Evolutionary conservation across 371 early-diverging fungal genomes (phyloP).

Genomic region (Haplosporangium sp.): DNA sequence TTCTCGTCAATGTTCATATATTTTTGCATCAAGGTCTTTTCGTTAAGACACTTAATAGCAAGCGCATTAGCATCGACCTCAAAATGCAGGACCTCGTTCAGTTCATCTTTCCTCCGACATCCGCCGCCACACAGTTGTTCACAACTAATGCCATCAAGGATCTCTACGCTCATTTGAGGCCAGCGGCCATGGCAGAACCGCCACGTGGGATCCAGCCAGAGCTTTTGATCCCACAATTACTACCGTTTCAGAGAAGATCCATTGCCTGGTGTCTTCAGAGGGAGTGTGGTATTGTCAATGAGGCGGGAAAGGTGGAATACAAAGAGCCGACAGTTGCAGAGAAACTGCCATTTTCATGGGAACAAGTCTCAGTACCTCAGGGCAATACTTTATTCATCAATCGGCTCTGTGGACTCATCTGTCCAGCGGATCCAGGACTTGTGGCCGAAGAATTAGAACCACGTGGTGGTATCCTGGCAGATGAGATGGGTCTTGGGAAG

Average conservation of each 20-base stretch:
- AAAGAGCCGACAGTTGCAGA: constrained; percentile 17
- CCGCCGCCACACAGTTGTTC: not conserved
- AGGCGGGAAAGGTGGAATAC: constrained; percentile 17
- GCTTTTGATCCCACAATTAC: constrained; percentile 14
- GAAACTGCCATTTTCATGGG: constrained; percentile 41
- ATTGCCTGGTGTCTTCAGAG: constrained; percentile 38
- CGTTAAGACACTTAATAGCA: constrained; percentile 1
- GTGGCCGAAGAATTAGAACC: constrained; percentile 8
- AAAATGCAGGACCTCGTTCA: constrained; percentile 23
- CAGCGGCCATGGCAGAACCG: constrained; percentile 8
- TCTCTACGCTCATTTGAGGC: constrained; percentile 29
- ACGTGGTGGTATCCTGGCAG: constrained; percentile 63
- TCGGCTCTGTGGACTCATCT: constrained; percentile 20
- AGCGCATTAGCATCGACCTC: not conserved
- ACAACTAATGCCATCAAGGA: constrained; percentile 33
- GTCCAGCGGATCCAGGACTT: constrained; percentile 1
- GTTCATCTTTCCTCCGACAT: constrained; percentile 19
- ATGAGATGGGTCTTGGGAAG: constrained; percentile 77
- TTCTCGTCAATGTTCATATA: constrained; percentile 5
- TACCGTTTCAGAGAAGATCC: constrained; percentile 33
- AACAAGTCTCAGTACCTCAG: constrained; percentile 4
- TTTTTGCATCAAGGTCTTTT: constrained; percentile 9
- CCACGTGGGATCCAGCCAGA: constrained; percentile 24
- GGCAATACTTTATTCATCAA: constrained; percentile 16
- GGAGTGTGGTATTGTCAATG: constrained; percentile 25